These are phyloP conservation scores for Coprinellus micaceus DNA, from an alignment of 768 basidiomycete species.

Conservation along the genomic window DNA sequence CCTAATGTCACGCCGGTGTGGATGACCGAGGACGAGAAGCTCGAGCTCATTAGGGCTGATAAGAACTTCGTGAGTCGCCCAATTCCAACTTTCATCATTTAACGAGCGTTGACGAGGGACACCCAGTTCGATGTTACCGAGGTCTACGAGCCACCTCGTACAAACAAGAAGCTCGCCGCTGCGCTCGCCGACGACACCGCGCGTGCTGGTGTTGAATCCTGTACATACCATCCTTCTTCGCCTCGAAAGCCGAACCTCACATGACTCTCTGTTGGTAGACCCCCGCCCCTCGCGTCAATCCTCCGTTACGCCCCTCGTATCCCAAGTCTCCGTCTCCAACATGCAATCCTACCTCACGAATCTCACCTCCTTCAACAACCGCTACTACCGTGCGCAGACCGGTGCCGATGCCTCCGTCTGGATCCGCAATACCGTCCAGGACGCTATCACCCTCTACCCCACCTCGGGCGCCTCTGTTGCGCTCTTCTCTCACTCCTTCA, in stretches of 20 bases:
- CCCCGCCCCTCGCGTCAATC: slow-evolving; percentile 23
- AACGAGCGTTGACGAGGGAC: not conserved
- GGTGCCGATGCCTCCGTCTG: slow-evolving; percentile 32
- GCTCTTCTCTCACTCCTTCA: slow-evolving; percentile 29
- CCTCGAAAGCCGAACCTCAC: too few relatives aligned
- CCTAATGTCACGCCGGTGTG: slow-evolving; percentile 28
- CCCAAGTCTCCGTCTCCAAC: slow-evolving; percentile 19
- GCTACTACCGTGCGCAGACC: slow-evolving; percentile 28
- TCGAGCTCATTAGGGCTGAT: slow-evolving; percentile 22
- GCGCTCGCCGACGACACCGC: not conserved
- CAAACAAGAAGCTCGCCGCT: not conserved
- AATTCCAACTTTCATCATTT: not conserved
- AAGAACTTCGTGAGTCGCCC: slow-evolving; percentile 21
- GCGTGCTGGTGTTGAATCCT: not conserved
- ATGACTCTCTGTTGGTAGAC: slow-evolving; percentile 12
- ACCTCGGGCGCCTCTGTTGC: slow-evolving; percentile 22
- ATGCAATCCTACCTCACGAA: slow-evolving; percentile 28
- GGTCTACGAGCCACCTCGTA: slow-evolving; percentile 21
- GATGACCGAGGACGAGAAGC: slow-evolving; percentile 29
- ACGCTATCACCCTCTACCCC: slow-evolving; percentile 22
- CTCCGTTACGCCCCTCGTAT: slow-evolving; percentile 20
- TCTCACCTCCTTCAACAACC: slow-evolving; percentile 32
- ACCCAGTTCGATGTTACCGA: slow-evolving; percentile 33
- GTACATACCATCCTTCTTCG: too few relatives aligned
- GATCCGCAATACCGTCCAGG: slow-evolving; percentile 19